A percentile compares a stretch with the other conserved stretches of the same genome.
These are phyloP conservation scores for Pelargonium australe DNA, from an alignment of 441 rosid genomes.

Conservation along the genomic window DNA sequence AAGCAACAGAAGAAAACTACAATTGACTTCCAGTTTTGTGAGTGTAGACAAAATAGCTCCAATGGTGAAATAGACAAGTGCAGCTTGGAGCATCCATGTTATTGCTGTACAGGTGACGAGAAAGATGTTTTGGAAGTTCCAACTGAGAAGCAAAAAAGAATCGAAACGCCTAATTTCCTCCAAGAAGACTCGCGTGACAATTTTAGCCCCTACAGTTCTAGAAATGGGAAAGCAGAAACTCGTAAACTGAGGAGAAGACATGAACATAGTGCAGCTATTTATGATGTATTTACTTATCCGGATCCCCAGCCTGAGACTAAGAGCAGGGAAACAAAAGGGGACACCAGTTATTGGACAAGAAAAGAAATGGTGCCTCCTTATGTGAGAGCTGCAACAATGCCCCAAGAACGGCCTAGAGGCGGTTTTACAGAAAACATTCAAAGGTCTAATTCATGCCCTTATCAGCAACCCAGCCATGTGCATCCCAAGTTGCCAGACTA, in stretches of 20 bases:
- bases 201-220: slow-evolving; percentile 12
- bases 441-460: slow-evolving; percentile 40
- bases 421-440: slow-evolving; percentile 16
- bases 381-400: slow-evolving; percentile 50
- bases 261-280: slow-evolving; percentile 19
- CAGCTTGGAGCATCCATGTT: slow-evolving; percentile 29
- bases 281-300: slow-evolving; percentile 28
- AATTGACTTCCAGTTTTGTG: not conserved
- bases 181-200: not conserved
- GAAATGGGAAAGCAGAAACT: slow-evolving; percentile 12
- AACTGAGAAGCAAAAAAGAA: slow-evolving; percentile 10
- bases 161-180: slow-evolving; percentile 5
- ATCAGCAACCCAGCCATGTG: slow-evolving; percentile 46
- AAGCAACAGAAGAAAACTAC: slow-evolving; percentile 25
- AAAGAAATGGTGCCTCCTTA: slow-evolving; percentile 24
- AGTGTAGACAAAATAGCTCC: slow-evolving; percentile 4
- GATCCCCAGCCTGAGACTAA: slow-evolving; percentile 9
- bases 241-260: slow-evolving; percentile 19
- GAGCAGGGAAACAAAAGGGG: slow-evolving; percentile 2
- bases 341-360: slow-evolving; percentile 4
- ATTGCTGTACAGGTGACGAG: slow-evolving; percentile 14
- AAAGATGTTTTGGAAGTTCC: slow-evolving; percentile 11
- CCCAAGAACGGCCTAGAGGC: slow-evolving; percentile 38
- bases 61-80: slow-evolving; percentile 17
- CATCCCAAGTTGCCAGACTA: slow-evolving; percentile 84